A percentile compares a stretch with the other conserved stretches of the same genome.
phyloP scores from a whole-genome alignment of 352 stramenopile species.

The Globisporangium nunn region DNA sequence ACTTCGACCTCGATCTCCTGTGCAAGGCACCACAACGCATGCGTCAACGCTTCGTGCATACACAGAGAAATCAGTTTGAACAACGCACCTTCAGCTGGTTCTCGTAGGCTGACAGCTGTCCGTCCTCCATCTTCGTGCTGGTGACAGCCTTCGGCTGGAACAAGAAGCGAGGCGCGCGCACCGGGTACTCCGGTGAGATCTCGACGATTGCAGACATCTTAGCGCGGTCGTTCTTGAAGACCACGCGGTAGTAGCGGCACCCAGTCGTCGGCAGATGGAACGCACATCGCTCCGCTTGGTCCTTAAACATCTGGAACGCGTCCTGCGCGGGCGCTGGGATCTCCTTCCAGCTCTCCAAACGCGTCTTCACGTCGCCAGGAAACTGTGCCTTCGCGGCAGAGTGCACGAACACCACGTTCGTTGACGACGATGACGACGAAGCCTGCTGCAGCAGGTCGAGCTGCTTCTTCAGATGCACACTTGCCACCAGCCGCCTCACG shows the following conservation, averaged over 20 bases:
- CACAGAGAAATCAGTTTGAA: not conserved
- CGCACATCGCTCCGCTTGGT: slow-evolving; percentile 13
- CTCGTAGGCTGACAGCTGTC: slow-evolving; percentile 29
- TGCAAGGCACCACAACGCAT: not conserved
- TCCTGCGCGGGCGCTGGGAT: slow-evolving; percentile 23
- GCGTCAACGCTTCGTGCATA: slow-evolving; percentile 2
- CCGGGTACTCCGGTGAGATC: slow-evolving; percentile 57
- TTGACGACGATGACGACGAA: not conserved
- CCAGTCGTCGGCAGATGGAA: slow-evolving; percentile 25
- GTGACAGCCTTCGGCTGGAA: slow-evolving; percentile 35
- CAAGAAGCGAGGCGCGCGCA: slow-evolving; percentile 52
- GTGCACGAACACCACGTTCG: slow-evolving; percentile 25
- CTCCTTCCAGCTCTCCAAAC: slow-evolving; percentile 45
- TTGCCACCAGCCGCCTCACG: slow-evolving; percentile 40
- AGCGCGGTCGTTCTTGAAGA: slow-evolving; percentile 35
- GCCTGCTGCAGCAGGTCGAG: slow-evolving; percentile 22
- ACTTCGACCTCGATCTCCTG: slow-evolving; percentile 77
- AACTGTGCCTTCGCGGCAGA: slow-evolving; percentile 34
- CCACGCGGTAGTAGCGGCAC: slow-evolving; percentile 45
- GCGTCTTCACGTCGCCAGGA: slow-evolving; percentile 34
- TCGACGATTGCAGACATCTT: slow-evolving; percentile 45
- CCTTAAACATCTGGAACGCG: slow-evolving; percentile 38
- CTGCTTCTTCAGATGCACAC: slow-evolving; percentile 38
- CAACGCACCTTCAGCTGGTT: slow-evolving; percentile 55
- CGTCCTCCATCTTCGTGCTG: slow-evolving; percentile 21